Evolutionary conservation across 139 green algal genomes (phyloP).

Genomic region (Tetradesmus lagerheimii): DNA sequence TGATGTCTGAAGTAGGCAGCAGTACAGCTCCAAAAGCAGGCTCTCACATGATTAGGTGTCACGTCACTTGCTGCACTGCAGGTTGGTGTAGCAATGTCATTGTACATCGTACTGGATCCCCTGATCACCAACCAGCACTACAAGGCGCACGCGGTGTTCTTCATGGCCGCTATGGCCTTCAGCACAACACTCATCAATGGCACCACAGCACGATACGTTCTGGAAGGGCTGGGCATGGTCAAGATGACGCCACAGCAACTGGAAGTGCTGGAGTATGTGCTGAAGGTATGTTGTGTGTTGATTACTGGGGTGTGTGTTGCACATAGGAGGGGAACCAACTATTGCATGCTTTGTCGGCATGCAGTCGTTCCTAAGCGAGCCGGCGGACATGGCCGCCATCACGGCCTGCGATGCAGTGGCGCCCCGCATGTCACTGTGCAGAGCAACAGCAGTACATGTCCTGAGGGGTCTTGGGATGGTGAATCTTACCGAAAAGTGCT

Average conservation of each 20-base stretch:
- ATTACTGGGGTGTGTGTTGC: background rate
- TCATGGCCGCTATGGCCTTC: conserved; percentile 57
- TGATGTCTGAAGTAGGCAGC: background rate
- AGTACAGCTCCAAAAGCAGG: background rate
- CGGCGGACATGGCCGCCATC: too few species aligned
- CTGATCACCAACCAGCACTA: conserved; percentile 45
- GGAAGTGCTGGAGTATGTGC: conserved; percentile 46
- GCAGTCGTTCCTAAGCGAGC: too few species aligned
- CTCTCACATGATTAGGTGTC: too few species aligned
- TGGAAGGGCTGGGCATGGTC: conserved; percentile 46
- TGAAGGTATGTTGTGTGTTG: conserved; percentile 26
- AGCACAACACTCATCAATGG: conserved; percentile 55
- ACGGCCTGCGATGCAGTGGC: too few species aligned
- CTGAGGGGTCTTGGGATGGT: too few species aligned
- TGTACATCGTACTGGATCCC: conserved; percentile 65
- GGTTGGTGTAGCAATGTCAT: conserved; percentile 66
- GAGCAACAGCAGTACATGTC: too few species aligned
- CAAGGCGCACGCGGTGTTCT: conserved; percentile 64
- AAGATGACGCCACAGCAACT: conserved; percentile 47
- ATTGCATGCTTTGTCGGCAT: too few species aligned
- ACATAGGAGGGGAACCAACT: too few species aligned
- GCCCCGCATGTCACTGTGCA: too few species aligned
- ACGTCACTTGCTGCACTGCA: too few species aligned
- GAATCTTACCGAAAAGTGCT: too few species aligned
- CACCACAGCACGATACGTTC: conserved; percentile 43